Evolutionary conservation across 192 early-diverging fungal species (phyloP).

Genomic region (Allomyces arbusculus): DNA sequence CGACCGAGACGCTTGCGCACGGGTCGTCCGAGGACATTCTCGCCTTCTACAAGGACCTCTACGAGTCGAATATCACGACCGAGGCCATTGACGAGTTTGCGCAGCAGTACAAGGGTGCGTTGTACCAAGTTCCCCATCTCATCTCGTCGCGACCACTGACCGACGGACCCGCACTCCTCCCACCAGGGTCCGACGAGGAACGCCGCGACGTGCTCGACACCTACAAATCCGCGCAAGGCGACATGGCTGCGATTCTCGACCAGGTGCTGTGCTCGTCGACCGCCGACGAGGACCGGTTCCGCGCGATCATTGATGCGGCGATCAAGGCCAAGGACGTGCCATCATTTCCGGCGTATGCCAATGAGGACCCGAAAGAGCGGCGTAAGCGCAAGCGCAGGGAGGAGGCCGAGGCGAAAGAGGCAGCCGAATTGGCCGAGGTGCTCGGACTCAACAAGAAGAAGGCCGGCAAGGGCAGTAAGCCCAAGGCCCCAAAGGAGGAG

Average conservation of each 20-base stretch:
- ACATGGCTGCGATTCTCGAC: neutral
- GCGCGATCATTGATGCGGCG: neutral
- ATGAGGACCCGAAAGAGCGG: neutral
- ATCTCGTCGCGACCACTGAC: neutral
- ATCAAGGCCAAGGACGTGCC: neutral
- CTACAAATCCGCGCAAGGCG: neutral
- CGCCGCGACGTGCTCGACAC: neutral
- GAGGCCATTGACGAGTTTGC: neutral
- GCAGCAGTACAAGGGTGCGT: neutral
- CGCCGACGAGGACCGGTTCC: neutral
- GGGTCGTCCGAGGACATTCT: neutral
- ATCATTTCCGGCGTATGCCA: neutral
- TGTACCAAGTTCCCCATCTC: neutral
- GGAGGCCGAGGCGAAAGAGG: neutral
- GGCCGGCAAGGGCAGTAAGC: too few species aligned
- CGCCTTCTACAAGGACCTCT: neutral
- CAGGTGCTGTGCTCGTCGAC: neutral
- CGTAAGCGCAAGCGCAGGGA: neutral
- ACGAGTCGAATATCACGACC: neutral
- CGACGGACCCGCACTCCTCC: neutral
- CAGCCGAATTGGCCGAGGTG: neutral
- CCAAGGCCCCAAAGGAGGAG: too few species aligned
- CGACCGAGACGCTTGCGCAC: neutral
- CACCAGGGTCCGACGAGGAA: neutral
- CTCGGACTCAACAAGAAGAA: neutral